Evolutionary conservation across 148 eudicot genomes (phyloP).

Genomic region (Silene latifolia): DNA sequence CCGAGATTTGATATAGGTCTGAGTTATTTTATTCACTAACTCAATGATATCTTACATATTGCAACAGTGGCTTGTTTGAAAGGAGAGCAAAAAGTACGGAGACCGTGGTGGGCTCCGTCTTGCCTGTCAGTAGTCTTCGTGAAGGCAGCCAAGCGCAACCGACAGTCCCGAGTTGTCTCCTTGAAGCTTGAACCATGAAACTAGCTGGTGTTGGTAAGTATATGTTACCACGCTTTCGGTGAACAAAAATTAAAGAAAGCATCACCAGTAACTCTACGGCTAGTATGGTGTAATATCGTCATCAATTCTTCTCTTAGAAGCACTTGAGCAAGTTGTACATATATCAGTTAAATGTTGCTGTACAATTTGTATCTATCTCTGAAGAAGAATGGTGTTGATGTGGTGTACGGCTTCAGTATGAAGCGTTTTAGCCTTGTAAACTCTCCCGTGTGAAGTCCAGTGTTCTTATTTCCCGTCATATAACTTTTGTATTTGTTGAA

Average conservation of each 20-base stretch:
- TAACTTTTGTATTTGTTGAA: conserved; percentile 15
- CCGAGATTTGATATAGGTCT: neutral
- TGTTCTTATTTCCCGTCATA: conserved; percentile 14
- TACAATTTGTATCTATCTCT: conserved; percentile 26
- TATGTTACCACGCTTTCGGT: conserved; percentile 17
- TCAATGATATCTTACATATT: conserved; percentile 8
- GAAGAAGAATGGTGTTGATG: conserved; percentile 18
- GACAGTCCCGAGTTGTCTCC: conserved; percentile 89
- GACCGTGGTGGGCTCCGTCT: conserved; percentile 98
- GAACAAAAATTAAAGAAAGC: conserved; percentile 18
- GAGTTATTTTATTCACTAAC: neutral
- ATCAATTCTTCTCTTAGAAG: conserved; percentile 18
- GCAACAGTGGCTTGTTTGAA: conserved; percentile 90
- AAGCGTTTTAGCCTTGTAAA: conserved; percentile 12
- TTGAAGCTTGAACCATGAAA: conserved; percentile 89
- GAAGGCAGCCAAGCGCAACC: conserved; percentile 73
- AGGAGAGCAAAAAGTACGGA: conserved; percentile 85
- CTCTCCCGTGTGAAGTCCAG: conserved; percentile 9
- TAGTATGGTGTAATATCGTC: conserved; percentile 1
- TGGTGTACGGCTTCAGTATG: neutral
- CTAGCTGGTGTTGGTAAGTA: conserved; percentile 27
- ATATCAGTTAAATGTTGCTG: conserved; percentile 20
- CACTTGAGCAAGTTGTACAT: conserved; percentile 19
- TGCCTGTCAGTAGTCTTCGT: conserved; percentile 66
- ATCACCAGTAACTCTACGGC: conserved; percentile 19